Base-by-base conservation (phyloP, 352 stramenopile genomes). In the Ophiocytium majus region DNA sequence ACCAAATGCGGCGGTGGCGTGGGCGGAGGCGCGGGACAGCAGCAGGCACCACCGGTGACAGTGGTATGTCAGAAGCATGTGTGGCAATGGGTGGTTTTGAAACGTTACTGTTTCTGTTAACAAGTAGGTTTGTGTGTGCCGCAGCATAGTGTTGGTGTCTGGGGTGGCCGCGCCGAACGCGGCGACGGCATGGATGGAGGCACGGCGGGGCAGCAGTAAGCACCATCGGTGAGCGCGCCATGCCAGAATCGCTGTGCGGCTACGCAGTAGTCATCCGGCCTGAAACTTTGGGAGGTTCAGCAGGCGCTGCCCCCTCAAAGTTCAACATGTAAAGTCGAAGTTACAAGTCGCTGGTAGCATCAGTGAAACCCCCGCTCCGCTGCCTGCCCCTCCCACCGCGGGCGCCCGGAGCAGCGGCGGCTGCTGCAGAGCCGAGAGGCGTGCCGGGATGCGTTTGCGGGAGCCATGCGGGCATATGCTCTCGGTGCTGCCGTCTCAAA, bases 11-110 rank as follows among this genome's bases (percentile, higher is more conserved):
- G 31, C 36, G 31, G 19, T 81, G 32, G 31, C 75, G 31, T 81
- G 75, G 75, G 19, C 9, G 31, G 75, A 81, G 50, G 31, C 75
- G 37, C 10, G 49, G 19, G 75, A 81, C 36, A 81, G 36, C 36
- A 81, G 19, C 32, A 81, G 49, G 1, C 31, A 81, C 36, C 32
- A 81, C 75, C 35, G 75, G 75, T 81, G 36, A 81, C n/a, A 14
- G 14, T 5, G 14, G n/a, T n/a, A n/a, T n/a, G n/a, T n/a, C n/a
- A n/a, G n/a, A n/a, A n/a, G n/a, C n/a, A n/a, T n/a, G n/a, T n/a
- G n/a, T n/a, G n/a, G n/a, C n/a, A n/a, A n/a, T n/a, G n/a, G n/a
- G n/a, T n/a, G n/a, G n/a, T n/a, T n/a, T n/a, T n/a, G n/a, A n/a
- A n/a, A n/a, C n/a, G n/a, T n/a, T n/a, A n/a, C n/a, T n/a, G n/a